A percentile compares a stretch with the other conserved stretches of the same genome.
Conservation (phyloP, 345 rosid species). For the Draba incana region DNA sequence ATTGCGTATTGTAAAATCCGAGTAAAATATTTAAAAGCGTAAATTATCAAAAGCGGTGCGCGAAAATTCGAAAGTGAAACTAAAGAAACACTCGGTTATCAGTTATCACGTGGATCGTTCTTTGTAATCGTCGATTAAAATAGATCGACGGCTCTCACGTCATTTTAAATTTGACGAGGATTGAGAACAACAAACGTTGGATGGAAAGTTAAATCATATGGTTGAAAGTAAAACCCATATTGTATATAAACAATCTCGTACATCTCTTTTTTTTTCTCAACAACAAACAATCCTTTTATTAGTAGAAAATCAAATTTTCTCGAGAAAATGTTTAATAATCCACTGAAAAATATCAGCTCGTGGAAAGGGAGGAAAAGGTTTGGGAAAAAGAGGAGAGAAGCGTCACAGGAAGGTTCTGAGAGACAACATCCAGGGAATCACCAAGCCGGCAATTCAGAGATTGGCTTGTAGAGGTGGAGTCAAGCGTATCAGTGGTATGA, state of each 20-base stretch:
- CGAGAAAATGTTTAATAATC: background rate
- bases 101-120: slow-evolving; percentile 20
- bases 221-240: slow-evolving; percentile 27
- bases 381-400: slow-evolving; percentile 40
- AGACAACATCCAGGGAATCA: slow-evolving; percentile 44
- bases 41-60: slow-evolving; percentile 15
- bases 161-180: slow-evolving; percentile 10
- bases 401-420: slow-evolving; percentile 43
- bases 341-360: slow-evolving; percentile 31
- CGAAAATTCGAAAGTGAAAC: background rate
- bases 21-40: background rate
- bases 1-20: background rate
- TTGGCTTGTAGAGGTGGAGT: slow-evolving; percentile 45
- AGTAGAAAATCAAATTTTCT: background rate
- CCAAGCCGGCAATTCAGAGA: slow-evolving; percentile 39
- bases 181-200: slow-evolving; percentile 5
- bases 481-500: slow-evolving; percentile 42
- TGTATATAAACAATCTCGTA: slow-evolving; percentile 20
- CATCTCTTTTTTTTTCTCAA: background rate
- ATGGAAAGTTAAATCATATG: slow-evolving; percentile 10
- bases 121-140: slow-evolving; percentile 13
- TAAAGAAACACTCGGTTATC: background rate
- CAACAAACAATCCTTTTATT: background rate
- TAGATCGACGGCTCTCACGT: background rate
- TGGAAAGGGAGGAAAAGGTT: slow-evolving; percentile 43